A percentile compares a stretch with the other conserved stretches of the same genome.
Conservation (phyloP, 108 stramenopile genomes). For the Licmophora abbreviata region DNA sequence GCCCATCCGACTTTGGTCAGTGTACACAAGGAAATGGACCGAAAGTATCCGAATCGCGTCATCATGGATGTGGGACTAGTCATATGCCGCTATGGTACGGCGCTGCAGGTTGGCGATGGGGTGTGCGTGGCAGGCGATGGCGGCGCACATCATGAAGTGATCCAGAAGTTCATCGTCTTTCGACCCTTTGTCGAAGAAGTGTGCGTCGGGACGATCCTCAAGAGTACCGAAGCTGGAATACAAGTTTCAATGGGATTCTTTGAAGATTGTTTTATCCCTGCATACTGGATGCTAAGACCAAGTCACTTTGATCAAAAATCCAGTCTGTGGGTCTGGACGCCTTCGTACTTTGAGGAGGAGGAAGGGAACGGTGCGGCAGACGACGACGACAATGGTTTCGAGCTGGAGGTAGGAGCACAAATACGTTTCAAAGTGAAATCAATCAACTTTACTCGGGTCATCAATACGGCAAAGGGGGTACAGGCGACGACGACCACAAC, state of each 20-base stretch:
- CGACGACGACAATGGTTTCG: slow-evolving; percentile 38
- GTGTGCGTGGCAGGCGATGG: slow-evolving; percentile 77
- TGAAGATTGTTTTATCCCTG: slow-evolving; percentile 79
- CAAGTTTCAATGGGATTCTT: slow-evolving; percentile 80
- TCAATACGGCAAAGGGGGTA: slow-evolving; percentile 76
- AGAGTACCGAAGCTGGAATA: slow-evolving; percentile 65
- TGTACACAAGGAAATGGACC: slow-evolving; percentile 67
- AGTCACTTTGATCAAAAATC: slow-evolving; percentile 44
- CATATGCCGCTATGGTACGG: slow-evolving; percentile 67
- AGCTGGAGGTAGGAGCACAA: slow-evolving; percentile 76
- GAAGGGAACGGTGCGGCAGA: slow-evolving; percentile 9
- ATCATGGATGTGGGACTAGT: slow-evolving; percentile 80
- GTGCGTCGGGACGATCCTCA: slow-evolving; percentile 51
- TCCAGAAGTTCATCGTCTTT: slow-evolving; percentile 78
- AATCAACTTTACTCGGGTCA: slow-evolving; percentile 78
- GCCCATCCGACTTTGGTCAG: slow-evolving; percentile 45
- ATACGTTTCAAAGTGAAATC: slow-evolving; percentile 86
- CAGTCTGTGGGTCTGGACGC: slow-evolving; percentile 76
- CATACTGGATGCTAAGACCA: slow-evolving; percentile 79
- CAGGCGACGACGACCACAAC: slow-evolving; percentile 73
- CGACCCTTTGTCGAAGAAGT: slow-evolving; percentile 90
- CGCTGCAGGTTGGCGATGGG: slow-evolving; percentile 52
- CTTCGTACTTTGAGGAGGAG: slow-evolving; percentile 47
- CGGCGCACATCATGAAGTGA: slow-evolving; percentile 69
- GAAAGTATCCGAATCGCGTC: slow-evolving; percentile 73